Percentiles rank a stretch among this genome's conserved stretches.
phyloP scores from a whole-genome alignment of 2,329 filamentous ascomycete species.

The Colletotrichum sp. region DNA sequence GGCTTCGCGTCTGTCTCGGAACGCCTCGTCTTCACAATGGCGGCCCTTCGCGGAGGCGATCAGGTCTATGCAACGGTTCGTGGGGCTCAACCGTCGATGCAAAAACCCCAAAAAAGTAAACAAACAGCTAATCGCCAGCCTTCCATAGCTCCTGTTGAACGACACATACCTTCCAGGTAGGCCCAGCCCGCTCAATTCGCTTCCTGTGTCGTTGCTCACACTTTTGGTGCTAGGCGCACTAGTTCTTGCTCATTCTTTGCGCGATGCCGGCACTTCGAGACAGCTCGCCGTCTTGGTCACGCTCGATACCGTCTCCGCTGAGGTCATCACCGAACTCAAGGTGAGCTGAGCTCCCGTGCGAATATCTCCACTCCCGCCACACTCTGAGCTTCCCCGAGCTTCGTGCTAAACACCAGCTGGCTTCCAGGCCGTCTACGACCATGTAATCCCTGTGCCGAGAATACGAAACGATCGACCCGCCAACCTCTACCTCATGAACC shows the following conservation, averaged over 20 bases:
- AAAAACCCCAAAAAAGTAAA: constrained; percentile 8
- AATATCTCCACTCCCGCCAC: background rate
- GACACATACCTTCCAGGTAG: constrained; percentile 92
- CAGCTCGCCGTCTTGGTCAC: constrained; percentile 87
- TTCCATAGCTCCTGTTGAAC: constrained; percentile 80
- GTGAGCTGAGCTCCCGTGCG: constrained; percentile 44
- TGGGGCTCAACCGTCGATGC: constrained; percentile 24
- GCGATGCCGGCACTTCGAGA: constrained; percentile 86
- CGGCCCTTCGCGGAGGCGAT: constrained; percentile 41
- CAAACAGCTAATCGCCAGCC: constrained; percentile 23
- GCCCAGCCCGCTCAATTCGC: constrained; percentile 26
- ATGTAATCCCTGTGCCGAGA: constrained; percentile 82
- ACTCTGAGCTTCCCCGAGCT: background rate
- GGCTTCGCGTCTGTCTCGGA: constrained; percentile 22
- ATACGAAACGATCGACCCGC: constrained; percentile 78
- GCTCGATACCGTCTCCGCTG: constrained; percentile 75
- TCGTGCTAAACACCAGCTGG: background rate
- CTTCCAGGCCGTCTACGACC: constrained; percentile 80
- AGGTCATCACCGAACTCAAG: constrained; percentile 80
- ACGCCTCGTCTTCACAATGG: constrained; percentile 34
- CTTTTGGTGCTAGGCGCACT: constrained; percentile 71
- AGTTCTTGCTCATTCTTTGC: constrained; percentile 91
- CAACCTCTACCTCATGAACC: constrained; percentile 91
- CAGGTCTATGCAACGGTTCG: constrained; percentile 64
- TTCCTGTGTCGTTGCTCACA: constrained; percentile 20